Base-by-base conservation (phyloP, 305 asterid species). In the Coffea humblotiana region DNA sequence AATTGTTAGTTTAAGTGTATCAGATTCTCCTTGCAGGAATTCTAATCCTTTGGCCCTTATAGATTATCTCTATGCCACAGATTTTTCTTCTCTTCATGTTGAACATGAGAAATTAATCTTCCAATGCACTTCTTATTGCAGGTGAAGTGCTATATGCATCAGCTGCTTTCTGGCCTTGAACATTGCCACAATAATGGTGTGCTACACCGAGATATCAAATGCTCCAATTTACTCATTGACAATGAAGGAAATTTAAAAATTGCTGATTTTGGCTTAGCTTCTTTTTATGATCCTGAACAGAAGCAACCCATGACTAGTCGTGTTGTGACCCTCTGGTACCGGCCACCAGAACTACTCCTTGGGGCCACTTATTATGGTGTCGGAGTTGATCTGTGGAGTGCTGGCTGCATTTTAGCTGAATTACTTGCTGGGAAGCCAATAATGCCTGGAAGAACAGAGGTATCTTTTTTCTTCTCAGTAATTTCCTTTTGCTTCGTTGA, bases 251-350 rank as follows among this genome's bases (percentile, higher is more conserved):
- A 84, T 49, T 83, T 95, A 49, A 95, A 92, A 86, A 88, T 95
- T 69, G 99, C 98, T 8, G 99, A 95, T 89, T 95, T 95, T 77
- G 99, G 99, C 81, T 79, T 95, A 69, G 98, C 99, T 81, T 87
- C 97, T 40, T 88, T 89, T 81, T 93, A 89, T 75, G 90, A 92
- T 84, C 94, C 97, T 27, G 87, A 87, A 49, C 81, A 45, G 58
- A 91, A 82, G 88, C 89, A 88, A 72, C 92, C 97, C 51, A 90
- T 93, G 97, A 95, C 99, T 40, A 95, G 97, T 78, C 97, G 97
- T 43, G 99, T 95, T 37, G 93, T 95, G 66, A 95, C 99, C 75
- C 92, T 95, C 47, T 95, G 99, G 99, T 95, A 95, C 82, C 99
- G 99, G 45, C 97, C 99, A 48, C 98, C 98, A 23, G 99, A 95